These are phyloP conservation scores for Obba rivulosa DNA, from an alignment of 768 basidiomycete species.

Conservation along the genomic window DNA sequence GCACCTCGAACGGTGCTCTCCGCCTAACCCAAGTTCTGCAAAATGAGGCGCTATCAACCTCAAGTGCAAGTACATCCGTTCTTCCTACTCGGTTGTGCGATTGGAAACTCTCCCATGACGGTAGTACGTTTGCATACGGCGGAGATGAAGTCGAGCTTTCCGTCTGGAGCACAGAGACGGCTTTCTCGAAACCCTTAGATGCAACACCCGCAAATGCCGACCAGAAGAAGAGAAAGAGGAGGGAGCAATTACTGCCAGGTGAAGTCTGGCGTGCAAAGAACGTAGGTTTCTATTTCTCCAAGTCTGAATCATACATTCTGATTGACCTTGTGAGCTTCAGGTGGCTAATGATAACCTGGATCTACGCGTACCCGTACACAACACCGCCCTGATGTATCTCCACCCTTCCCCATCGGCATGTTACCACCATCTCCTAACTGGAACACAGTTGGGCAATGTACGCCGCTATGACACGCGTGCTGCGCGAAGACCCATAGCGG, in stretches of 20 bases:
- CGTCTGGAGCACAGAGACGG: constrained; percentile 66
- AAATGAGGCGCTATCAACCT: constrained; percentile 18
- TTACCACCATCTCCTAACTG: constrained; percentile 55
- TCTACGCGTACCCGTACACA: constrained; percentile 74
- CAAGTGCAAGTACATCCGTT: constrained; percentile 29
- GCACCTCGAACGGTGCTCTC: constrained; percentile 73
- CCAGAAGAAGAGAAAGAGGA: constrained; percentile 54
- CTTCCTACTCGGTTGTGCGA: constrained; percentile 67
- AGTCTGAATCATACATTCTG: not conserved
- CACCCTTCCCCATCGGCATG: constrained; percentile 29
- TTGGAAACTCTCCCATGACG: constrained; percentile 55
- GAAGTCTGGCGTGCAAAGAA: constrained; percentile 87
- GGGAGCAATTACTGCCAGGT: constrained; percentile 53
- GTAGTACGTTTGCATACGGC: constrained; percentile 66
- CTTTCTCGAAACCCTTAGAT: constrained; percentile 32
- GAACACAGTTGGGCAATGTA: constrained; percentile 69
- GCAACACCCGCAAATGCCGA: constrained; percentile 14
- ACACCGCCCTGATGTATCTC: constrained; percentile 62
- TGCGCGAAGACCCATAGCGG: constrained; percentile 58
- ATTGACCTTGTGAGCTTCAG: constrained; percentile 28
- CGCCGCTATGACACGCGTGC: constrained; percentile 75
- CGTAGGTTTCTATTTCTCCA: constrained; percentile 30
- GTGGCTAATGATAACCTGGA: constrained; percentile 69
- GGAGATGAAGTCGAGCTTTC: constrained; percentile 86
- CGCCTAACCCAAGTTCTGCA: constrained; percentile 37